Percentiles rank a stretch among this genome's conserved stretches.
Conservation (phyloP, 2,329 filamentous ascomycete genomes). For the Westerdykella ornata region DNA sequence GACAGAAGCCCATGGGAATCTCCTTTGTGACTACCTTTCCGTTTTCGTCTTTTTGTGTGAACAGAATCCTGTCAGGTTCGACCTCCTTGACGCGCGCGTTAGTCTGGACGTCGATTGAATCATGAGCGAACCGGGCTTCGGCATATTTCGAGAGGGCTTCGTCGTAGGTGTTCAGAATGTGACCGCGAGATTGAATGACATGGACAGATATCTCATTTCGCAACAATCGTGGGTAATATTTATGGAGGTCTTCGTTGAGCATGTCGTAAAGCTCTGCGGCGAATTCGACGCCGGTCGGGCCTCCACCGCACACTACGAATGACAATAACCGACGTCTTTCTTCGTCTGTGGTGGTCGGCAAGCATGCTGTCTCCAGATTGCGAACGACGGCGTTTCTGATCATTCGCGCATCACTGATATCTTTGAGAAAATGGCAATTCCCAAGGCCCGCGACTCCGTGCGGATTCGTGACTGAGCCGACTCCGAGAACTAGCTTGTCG, state of each 20-base stretch:
- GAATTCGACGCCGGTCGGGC: slow-evolving; percentile 95
- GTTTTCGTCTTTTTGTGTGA: slow-evolving; percentile 70
- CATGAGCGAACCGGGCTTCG: slow-evolving; percentile 82
- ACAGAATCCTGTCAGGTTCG: slow-evolving; percentile 72
- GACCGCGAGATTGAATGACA: slow-evolving; percentile 85
- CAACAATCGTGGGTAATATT: slow-evolving; percentile 79
- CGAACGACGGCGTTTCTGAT: slow-evolving; percentile 84
- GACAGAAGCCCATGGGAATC: slow-evolving; percentile 87
- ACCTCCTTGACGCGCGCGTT: slow-evolving; percentile 93
- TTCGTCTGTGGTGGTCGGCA: slow-evolving; percentile 86
- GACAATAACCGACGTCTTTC: slow-evolving; percentile 83
- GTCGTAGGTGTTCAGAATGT: slow-evolving; percentile 97
- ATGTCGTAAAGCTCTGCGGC: slow-evolving; percentile 94
- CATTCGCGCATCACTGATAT: slow-evolving; percentile 81
- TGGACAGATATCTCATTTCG: slow-evolving; percentile 97
- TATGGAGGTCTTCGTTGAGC: slow-evolving; percentile 84
- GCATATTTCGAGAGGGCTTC: slow-evolving; percentile 89
- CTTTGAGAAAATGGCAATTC: slow-evolving; percentile 90
- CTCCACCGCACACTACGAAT: slow-evolving; percentile 92
- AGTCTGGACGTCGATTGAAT: slow-evolving; percentile 84
- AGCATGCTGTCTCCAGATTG: slow-evolving; percentile 82
- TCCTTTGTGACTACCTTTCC: slow-evolving; percentile 80
- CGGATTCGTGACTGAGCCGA: slow-evolving; percentile 87
- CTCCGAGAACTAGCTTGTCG: slow-evolving; percentile 88
- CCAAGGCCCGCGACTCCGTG: slow-evolving; percentile 94